Evolutionary conservation across 768 basidiomycete genomes (phyloP), one percentile per base, ranked within the genome.

Genomic region (Trametes coccinea): DNA sequence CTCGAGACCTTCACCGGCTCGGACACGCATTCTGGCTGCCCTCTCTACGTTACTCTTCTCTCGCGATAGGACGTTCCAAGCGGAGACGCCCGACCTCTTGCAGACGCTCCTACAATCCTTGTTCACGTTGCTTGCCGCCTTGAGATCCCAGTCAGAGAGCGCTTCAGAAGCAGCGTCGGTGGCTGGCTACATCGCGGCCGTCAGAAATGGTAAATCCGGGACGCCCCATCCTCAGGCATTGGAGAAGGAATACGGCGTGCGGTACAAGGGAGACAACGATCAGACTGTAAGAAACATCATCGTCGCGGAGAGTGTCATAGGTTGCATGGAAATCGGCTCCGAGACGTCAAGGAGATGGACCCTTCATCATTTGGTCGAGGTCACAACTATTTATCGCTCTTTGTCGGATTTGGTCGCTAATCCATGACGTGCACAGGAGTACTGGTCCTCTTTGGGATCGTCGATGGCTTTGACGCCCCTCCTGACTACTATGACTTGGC

Each of bases 101-200:
- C 80, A 81, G 62, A 80, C 81, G 3, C 71, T 90, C 6, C 72
- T 79, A 6, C 82, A 82, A 40, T 79, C 77, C 0, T 73, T 89
- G 6, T 79, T 86, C 58, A 73, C 79, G 0, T 76, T 88, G 22
- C 75, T 84, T 3, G 77, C 80, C 2, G 71, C 75, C 27, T 68
- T 84, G 40, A 63, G 63, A 56, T 67, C 52, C 46, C 64, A 61
- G 57, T 54, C 41, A 47, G 66, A 58, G 46, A 68, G 74, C 29
- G 47, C 52, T 1, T 67, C 74, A 11, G 83, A 83, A 53, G 64
- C 70, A 9, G 65, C 66, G 27, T 63, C 78, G 3, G 56, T 82
- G 4, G 72, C 74, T 43, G 80, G 81, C 3, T 71, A 83, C 13
- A 76, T 87, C 30, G 63, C 69, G 0, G 75, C 80, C 30, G 73